Evolutionary conservation across 768 basidiomycete genomes (phyloP).

Genomic region (Mycena venus): DNA sequence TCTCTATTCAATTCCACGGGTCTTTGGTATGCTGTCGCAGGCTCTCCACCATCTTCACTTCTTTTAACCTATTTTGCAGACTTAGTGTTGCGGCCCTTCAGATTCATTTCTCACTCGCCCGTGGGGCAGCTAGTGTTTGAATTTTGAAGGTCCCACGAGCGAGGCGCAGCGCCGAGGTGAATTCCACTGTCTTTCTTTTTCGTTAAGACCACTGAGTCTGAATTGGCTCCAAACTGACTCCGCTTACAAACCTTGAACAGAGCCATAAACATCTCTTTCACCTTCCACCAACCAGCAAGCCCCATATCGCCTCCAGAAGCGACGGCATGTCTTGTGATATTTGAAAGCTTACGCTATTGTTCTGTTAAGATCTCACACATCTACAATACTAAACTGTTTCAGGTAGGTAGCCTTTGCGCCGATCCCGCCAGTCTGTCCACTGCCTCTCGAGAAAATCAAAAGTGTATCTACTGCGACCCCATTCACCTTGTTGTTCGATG

Average conservation of each 20-base stretch:
- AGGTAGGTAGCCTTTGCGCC: too few species aligned
- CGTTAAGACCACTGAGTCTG: not conserved
- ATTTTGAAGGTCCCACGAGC: not conserved
- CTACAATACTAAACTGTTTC: too few species aligned
- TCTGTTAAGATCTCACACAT: too few species aligned
- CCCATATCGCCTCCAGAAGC: not conserved
- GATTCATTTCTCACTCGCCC: not conserved
- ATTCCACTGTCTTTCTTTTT: too few species aligned
- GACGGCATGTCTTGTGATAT: too few species aligned
- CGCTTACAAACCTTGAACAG: not conserved
- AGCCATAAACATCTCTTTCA: not conserved
- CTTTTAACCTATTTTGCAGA: not conserved
- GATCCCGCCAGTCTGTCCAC: too few species aligned
- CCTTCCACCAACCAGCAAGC: not conserved
- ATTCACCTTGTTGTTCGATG: too few species aligned
- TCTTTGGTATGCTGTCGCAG: conserved; percentile 3
- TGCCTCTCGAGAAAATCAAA: too few species aligned
- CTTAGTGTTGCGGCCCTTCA: not conserved
- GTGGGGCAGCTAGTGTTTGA: not conserved
- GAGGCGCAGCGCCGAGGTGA: not conserved
- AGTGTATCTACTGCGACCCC: too few species aligned
- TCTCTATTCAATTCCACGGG: not conserved
- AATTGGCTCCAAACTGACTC: not conserved
- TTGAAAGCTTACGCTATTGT: too few species aligned
- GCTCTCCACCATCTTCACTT: not conserved